A percentile compares a stretch with the other conserved stretches of the same genome.
Evolutionary conservation across 768 basidiomycete genomes (phyloP).

Genomic region (Rhodotorula kratochvilovae): DNA sequence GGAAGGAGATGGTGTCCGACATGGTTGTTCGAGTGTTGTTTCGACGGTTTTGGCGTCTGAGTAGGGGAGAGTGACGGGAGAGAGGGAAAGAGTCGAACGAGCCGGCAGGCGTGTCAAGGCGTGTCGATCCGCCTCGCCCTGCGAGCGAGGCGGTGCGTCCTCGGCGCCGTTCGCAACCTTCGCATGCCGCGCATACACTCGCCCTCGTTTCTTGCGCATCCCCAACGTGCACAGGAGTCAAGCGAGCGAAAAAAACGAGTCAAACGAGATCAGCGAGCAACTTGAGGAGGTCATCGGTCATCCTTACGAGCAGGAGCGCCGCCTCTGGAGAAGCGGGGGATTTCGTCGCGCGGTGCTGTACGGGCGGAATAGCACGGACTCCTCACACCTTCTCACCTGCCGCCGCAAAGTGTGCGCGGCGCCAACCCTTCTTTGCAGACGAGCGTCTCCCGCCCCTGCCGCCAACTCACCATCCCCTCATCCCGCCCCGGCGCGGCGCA

Average conservation of each 20-base stretch:
- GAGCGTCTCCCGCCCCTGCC: too few relatives aligned
- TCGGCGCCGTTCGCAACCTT: too few relatives aligned
- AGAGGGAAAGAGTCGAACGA: background rate
- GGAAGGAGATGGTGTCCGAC: constrained; percentile 22
- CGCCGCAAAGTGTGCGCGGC: too few relatives aligned
- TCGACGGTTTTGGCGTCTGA: background rate
- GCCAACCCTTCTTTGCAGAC: too few relatives aligned
- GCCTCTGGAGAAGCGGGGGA: too few relatives aligned
- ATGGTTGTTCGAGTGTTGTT: background rate
- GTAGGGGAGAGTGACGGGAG: background rate
- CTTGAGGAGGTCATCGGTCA: background rate
- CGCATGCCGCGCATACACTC: too few relatives aligned
- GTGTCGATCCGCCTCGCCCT: too few relatives aligned
- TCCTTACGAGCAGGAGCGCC: background rate
- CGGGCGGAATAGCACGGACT: background rate
- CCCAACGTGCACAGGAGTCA: background rate
- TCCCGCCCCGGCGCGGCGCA: constrained; percentile 19
- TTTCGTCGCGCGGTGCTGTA: background rate
- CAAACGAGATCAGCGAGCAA: background rate
- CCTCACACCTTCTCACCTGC: too few relatives aligned
- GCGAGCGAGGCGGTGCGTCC: too few relatives aligned
- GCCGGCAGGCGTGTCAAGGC: too few relatives aligned
- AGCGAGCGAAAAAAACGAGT: too few relatives aligned
- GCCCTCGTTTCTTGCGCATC: background rate
- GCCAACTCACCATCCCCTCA: constrained; percentile 37